These are phyloP conservation scores for Botrytis porri DNA, from an alignment of 2,329 filamentous ascomycete genomes.

Conservation along the genomic window DNA sequence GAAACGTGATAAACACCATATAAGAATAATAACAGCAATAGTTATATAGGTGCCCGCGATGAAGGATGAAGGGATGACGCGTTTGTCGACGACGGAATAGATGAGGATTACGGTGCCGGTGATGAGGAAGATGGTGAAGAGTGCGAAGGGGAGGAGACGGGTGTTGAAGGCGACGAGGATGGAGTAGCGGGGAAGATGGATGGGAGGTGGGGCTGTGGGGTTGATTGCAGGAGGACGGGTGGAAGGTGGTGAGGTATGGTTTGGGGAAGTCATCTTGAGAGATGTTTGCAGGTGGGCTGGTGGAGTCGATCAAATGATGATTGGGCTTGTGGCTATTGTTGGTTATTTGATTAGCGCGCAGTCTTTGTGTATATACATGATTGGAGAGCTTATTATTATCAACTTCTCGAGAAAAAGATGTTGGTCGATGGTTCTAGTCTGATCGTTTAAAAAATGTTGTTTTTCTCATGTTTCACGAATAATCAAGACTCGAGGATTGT, in stretches of 20 bases:
- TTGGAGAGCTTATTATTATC: background rate
- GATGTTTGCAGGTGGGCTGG: background rate
- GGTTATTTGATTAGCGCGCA: background rate
- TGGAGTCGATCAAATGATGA: background rate
- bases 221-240: background rate
- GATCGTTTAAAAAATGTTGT: background rate
- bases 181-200: background rate
- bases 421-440: background rate
- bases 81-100: background rate
- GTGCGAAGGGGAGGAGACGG: background rate
- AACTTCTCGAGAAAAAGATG: background rate
- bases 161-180: background rate
- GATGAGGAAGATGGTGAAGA: background rate
- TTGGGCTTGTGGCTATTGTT: background rate
- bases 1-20: background rate
- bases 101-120: background rate
- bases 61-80: background rate
- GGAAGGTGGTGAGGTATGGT: background rate
- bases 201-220: background rate
- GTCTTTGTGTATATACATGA: no score
- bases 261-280: background rate
- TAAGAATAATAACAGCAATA: background rate
- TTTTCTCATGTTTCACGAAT: background rate
- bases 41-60: background rate
- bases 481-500: background rate